Evolutionary conservation across 441 rosid species (phyloP).

Genomic region (Mallotus repandus): DNA sequence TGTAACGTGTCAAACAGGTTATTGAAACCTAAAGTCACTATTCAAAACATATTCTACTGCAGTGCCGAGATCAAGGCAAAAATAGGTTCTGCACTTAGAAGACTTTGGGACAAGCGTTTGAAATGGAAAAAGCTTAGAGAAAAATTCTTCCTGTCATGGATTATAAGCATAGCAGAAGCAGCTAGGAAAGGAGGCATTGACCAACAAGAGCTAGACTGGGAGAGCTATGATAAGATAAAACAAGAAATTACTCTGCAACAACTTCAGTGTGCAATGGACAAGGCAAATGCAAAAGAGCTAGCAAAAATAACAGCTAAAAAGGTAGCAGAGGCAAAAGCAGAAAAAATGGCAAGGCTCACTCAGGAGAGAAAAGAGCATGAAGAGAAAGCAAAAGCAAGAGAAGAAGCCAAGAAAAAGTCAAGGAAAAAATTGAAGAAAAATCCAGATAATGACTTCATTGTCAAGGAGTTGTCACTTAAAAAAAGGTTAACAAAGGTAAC

Average conservation of each 20-base stretch:
- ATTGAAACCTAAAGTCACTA: not conserved
- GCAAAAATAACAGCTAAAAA: constrained; percentile 41
- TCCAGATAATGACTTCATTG: constrained; percentile 27
- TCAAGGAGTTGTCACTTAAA: constrained; percentile 44
- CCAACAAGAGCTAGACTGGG: constrained; percentile 64
- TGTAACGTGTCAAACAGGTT: not conserved
- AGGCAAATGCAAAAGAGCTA: constrained; percentile 48
- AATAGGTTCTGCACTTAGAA: constrained; percentile 57
- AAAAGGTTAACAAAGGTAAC: constrained; percentile 64
- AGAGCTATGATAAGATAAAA: constrained; percentile 62
- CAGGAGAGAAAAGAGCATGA: constrained; percentile 46
- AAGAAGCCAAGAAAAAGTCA: constrained; percentile 31
- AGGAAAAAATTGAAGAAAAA: constrained; percentile 32
- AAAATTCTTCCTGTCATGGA: constrained; percentile 53
- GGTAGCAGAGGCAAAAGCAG: constrained; percentile 48
- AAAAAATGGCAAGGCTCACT: constrained; percentile 49
- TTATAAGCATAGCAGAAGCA: constrained; percentile 55
- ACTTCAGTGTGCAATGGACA: constrained; percentile 42
- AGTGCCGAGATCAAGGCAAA: constrained; percentile 70
- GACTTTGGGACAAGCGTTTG: constrained; percentile 59
- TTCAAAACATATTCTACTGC: constrained; percentile 28
- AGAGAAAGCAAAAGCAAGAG: constrained; percentile 43
- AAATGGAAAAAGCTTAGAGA: constrained; percentile 48
- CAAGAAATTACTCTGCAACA: constrained; percentile 47
- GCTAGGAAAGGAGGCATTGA: constrained; percentile 67